These are phyloP conservation scores for Arthromyces matolae DNA, from an alignment of 768 basidiomycete genomes.

Conservation along the genomic window DNA sequence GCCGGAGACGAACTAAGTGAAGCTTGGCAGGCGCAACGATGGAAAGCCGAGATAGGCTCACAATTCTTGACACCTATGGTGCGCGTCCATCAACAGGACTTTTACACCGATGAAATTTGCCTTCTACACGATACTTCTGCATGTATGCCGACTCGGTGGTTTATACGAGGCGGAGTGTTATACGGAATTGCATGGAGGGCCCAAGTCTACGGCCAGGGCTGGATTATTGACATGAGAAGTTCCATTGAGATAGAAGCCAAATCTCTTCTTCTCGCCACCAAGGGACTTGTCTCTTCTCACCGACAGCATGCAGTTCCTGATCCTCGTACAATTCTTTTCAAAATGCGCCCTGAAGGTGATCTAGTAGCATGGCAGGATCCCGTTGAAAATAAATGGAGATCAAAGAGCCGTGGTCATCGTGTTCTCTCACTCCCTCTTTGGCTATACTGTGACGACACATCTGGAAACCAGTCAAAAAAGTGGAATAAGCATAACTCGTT, in stretches of 20 bases:
- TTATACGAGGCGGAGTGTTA: not conserved
- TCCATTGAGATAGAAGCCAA: too few relatives aligned
- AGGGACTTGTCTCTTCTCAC: too few relatives aligned
- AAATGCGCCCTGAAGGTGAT: too few relatives aligned
- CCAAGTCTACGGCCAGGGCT: not conserved
- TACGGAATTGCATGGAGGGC: not conserved
- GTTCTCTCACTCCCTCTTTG: not conserved
- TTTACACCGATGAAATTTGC: not conserved
- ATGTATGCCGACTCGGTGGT: not conserved
- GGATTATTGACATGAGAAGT: not conserved
- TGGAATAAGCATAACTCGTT: slow-evolving; percentile 34
- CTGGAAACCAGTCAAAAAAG: slow-evolving; percentile 31
- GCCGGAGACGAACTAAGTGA: slow-evolving; percentile 17
- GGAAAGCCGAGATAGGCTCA: slow-evolving; percentile 26
- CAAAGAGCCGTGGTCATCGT: not conserved
- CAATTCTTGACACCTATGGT: not conserved
- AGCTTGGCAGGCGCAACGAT: slow-evolving; percentile 18
- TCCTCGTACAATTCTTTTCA: too few relatives aligned
- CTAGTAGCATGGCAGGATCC: not conserved
- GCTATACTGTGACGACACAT: slow-evolving; percentile 16
- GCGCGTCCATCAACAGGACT: not conserved
- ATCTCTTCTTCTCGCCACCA: too few relatives aligned
- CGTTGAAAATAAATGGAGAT: not conserved
- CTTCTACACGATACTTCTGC: not conserved
- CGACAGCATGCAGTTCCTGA: too few relatives aligned